These are phyloP conservation scores for Pseudodiploospora longispora DNA, from an alignment of 2,329 filamentous ascomycete genomes.

Conservation along the genomic window DNA sequence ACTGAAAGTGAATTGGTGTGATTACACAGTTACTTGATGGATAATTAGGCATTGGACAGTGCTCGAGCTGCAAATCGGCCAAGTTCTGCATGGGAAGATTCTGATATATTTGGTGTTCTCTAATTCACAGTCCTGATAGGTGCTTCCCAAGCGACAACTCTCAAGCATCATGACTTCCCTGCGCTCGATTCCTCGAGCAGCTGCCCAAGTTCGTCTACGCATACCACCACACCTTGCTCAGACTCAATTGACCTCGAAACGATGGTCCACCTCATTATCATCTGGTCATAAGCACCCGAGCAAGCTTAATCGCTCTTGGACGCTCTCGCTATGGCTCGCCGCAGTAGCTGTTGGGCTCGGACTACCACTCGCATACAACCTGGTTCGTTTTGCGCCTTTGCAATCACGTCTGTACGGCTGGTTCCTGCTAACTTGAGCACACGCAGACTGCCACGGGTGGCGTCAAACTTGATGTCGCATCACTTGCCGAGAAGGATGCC, in stretches of 20 bases:
- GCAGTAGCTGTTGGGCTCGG: slow-evolving; percentile 42
- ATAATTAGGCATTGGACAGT: no score
- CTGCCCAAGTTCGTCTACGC: slow-evolving; percentile 20
- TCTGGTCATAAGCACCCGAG: slow-evolving; percentile 12
- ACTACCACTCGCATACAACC: slow-evolving; percentile 47
- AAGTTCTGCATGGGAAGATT: no score
- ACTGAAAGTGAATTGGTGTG: no score
- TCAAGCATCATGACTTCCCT: slow-evolving; percentile 20
- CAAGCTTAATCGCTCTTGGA: slow-evolving; percentile 6
- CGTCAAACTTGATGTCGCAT: slow-evolving; percentile 50
- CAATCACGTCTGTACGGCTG: not conserved
- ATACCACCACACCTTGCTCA: slow-evolving; percentile 12
- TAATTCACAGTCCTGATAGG: no score
- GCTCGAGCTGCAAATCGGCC: no score
- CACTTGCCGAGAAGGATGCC: slow-evolving; percentile 79
- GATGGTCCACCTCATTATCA: slow-evolving; percentile 19
- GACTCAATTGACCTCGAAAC: slow-evolving; percentile 19
- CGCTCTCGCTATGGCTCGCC: slow-evolving; percentile 21
- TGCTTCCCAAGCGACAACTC: no score
- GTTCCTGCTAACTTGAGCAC: not conserved
- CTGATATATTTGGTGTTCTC: no score
- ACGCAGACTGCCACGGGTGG: slow-evolving; percentile 34
- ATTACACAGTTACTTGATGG: no score
- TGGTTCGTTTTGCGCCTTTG: slow-evolving; percentile 34
- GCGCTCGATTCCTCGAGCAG: slow-evolving; percentile 21